Percentiles rank a stretch among this genome's conserved stretches.
phyloP scores from a whole-genome alignment of 1,139 yeast genomes.

The Taphrina confusa region DNA sequence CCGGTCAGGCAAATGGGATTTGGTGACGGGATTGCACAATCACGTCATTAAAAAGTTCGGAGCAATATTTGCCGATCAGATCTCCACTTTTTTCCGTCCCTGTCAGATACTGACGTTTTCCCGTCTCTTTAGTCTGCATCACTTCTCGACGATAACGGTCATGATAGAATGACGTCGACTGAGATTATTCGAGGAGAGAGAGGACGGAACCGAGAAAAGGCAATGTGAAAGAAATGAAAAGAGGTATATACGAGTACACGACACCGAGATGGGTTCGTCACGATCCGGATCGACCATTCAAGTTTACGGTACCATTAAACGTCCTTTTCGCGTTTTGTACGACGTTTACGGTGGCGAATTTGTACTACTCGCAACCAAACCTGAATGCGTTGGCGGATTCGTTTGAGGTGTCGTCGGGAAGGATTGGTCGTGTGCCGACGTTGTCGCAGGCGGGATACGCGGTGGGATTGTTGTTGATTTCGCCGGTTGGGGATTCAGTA shows the following conservation, averaged over 20 bases:
- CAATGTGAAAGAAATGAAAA: no score
- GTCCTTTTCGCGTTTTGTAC: conserved; percentile 4
- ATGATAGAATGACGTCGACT: no score
- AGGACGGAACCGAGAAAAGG: no score
- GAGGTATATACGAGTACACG: no score
- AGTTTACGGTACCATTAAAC: not conserved
- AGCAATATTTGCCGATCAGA: conserved; percentile 9
- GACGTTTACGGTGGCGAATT: conserved; percentile 6
- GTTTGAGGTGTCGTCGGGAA: not conserved
- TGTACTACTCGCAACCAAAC: conserved; percentile 10
- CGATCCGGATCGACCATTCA: conserved; percentile 1
- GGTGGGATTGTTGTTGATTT: not conserved
- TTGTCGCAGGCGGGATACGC: conserved; percentile 3
- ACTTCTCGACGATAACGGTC: no score
- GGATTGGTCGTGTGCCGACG: not conserved
- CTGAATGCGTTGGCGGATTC: not conserved
- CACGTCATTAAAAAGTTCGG: no score
- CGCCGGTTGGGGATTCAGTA: not conserved
- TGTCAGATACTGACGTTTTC: no score
- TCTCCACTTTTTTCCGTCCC: no score
- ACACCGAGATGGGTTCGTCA: not conserved
- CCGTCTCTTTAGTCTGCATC: no score
- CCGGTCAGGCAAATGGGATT: no score
- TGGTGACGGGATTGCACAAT: no score
- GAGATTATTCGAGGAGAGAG: no score